Evolutionary conservation across 169 alveolate genomes (phyloP), one percentile per base, ranked within the genome.

Genomic region (Fabrea salina): DNA sequence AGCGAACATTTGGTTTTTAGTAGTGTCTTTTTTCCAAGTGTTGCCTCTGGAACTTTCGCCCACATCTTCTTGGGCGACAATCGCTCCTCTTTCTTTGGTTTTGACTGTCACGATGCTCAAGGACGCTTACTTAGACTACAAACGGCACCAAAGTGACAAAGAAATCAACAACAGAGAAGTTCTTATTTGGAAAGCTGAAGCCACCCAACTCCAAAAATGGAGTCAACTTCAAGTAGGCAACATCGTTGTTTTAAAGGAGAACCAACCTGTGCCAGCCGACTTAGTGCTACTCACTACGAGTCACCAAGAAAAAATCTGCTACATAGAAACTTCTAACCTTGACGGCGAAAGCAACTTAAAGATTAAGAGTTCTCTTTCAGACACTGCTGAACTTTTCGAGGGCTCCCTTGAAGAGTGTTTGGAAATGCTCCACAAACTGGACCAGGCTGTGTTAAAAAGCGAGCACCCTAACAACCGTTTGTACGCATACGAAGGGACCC

Each of bases 1-100:
- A 80, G 95, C 95, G 33, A 93, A 93, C 86, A 79, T 93, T 30
- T 93, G 92, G 85, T 93, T 93, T 82, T 74, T 93, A 35, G 64
- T 91, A 19, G 85, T 93, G 49, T 92, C 93, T 68, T 67, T 90
- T 53, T 80, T 91, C 19, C 90, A 93, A 88, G 82, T 89, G 66
- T 80, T 87, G 16, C 84, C 81, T 51, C 47, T 43, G 37, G 43
- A 71, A 30, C 43, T 79, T 43, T 72, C 83, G 5, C 85, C 85
- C 7, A 79, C 85, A 1, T 67, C 85, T 27, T 30, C 74, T 47
- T 79, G 85, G 82, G 85, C 85, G 2, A 79, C 85, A n/a, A 68
- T 79, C 22, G 66, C 83, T n/a, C 88, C 87, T 25, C 75, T 83
- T 30, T 74, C 75, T 86, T 79, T 89, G 58, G 94, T 95, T 6